Evolutionary conservation across 139 green algal species (phyloP).

Genomic region (Mychonastes homosphaera): DNA sequence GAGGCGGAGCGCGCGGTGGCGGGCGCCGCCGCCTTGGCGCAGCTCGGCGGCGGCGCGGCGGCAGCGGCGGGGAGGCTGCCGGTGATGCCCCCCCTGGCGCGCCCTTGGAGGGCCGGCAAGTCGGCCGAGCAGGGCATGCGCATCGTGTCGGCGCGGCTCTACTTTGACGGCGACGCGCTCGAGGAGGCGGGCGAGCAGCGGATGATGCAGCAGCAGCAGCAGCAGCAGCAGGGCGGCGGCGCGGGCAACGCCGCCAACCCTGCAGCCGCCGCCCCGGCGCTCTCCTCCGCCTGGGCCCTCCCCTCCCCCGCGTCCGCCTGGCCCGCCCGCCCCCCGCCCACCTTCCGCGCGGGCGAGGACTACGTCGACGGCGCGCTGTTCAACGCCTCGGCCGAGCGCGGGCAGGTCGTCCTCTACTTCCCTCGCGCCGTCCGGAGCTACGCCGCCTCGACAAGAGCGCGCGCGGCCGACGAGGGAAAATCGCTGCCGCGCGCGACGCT

Average conservation of each 20-base stretch:
- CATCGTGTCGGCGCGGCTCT: too few relatives aligned
- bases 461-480: background rate
- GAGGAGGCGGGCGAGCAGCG: too few relatives aligned
- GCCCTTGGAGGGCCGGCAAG: too few relatives aligned
- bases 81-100: background rate
- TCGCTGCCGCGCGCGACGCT: slow-evolving; percentile 16
- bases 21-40: too few relatives aligned
- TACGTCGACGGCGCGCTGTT: background rate
- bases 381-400: background rate
- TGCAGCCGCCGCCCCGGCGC: background rate
- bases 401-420: slow-evolving; percentile 21
- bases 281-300: background rate
- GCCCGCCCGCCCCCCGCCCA: too few relatives aligned
- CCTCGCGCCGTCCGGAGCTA: slow-evolving; percentile 4
- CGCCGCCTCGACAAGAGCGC: background rate
- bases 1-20: background rate
- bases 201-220: background rate
- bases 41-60: background rate
- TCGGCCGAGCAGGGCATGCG: too few relatives aligned
- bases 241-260: background rate
- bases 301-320: background rate
- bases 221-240: background rate
- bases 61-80: background rate
- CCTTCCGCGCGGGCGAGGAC: too few relatives aligned
- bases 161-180: too few relatives aligned